Base-by-base conservation (phyloP, 1,284 basidiomycete genomes). In the Marasmius fiardii region DNA sequence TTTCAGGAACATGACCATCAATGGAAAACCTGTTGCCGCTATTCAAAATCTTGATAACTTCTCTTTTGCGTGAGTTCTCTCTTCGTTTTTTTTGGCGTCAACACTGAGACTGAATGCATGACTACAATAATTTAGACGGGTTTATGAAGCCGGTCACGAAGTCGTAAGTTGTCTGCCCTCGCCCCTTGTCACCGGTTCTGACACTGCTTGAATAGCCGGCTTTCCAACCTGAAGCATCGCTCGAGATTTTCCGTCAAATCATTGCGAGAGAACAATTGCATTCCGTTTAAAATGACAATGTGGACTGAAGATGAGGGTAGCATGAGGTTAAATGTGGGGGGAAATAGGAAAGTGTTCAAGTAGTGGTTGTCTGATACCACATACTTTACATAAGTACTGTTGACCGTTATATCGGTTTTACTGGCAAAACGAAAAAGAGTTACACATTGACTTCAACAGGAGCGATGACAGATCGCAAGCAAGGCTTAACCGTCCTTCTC, bases 1-100 rank as follows among this genome's bases (percentile, higher is more conserved):
- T 0, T 77, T 86, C 60, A 75, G 64, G n/a, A 83, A 84, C 56
- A 82, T 86, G 68, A 84, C 82, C 0, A 74, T 85, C 24, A 53
- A 74, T 39, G 81, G 76, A 2, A 69, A 63, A 2, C 58, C 81
- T 0, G 75, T 86, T 4, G 84, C 81, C 0, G 78, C 82, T 0
- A 73, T 85, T 20, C 77, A 82, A 65, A 85, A 85, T 49, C 77
- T 86, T n/a, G 80, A 79, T 56, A 83, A 82, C 59, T 85, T 86
- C 61, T 74, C 79, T 0, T 86, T 85, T 64, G 83, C 81, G 79
- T 83, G 58, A 59, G 79, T 74, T 4, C 34, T 49, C 41, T 37
- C 41, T 23, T 4, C 18, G 23, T 28, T 43, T 12, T 7, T 35
- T 26, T n/a, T n/a, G n/a, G 14, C 24, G 12, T 53, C 31, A 16